phyloP scores from a whole-genome alignment of 148 eudicot genomes.

The Dysphania ambrosioides region DNA sequence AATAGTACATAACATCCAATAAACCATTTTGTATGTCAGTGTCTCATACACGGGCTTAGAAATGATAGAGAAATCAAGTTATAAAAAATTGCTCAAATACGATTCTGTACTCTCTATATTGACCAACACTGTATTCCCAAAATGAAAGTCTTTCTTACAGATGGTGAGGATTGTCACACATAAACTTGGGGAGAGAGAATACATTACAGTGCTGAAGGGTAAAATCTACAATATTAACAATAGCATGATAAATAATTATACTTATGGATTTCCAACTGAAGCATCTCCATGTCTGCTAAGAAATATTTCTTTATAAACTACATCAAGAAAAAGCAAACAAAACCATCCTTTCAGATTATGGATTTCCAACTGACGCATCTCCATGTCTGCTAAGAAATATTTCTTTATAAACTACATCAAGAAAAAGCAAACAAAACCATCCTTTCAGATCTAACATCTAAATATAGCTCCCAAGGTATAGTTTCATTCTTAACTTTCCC shows the following conservation, averaged over 20 bases:
- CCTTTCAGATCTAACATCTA: not conserved
- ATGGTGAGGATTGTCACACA: not conserved
- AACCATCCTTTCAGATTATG: not conserved
- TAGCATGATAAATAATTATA: not conserved
- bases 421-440: not conserved
- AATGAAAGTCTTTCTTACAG: not conserved
- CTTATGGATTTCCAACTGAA: not conserved
- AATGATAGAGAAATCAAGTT: not conserved
- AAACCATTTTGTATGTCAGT: not conserved
- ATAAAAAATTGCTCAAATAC: not conserved
- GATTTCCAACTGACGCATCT: not conserved
- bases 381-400: not conserved
- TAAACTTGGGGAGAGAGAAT: not conserved
- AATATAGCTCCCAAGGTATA: not conserved
- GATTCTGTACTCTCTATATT: not conserved
- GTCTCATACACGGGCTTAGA: not conserved
- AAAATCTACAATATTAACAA: not conserved
- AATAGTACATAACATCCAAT: not conserved
- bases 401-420: not conserved
- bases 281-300: not conserved
- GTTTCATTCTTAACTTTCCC: not conserved
- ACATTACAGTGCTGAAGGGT: not conserved
- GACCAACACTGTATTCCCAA: not conserved
- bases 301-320: not conserved
- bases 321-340: not conserved